These are phyloP conservation scores for Phytopythium chamaehyphon DNA, from an alignment of 352 stramenopile species.

Conservation along the genomic window DNA sequence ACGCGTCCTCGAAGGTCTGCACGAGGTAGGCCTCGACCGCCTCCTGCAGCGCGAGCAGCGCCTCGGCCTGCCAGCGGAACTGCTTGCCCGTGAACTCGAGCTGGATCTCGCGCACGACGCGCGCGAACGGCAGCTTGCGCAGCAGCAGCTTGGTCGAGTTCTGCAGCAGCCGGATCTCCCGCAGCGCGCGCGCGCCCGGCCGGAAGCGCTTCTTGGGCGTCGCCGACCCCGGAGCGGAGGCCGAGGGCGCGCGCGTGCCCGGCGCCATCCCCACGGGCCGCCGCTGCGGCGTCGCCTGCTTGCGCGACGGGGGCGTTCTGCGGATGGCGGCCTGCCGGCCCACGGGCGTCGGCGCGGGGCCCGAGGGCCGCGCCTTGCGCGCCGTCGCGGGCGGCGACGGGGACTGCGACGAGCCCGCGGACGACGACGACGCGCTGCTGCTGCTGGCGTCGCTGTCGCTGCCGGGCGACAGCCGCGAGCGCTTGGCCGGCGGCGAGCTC, in stretches of 20 bases:
- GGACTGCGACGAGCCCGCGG: conserved; percentile 2
- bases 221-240: conserved; percentile 1
- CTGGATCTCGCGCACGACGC: conserved; percentile 94
- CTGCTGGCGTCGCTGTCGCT: conserved; percentile 32
- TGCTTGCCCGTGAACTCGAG: conserved; percentile 70
- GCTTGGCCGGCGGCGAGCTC: conserved; percentile 7
- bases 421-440: conserved; percentile 21
- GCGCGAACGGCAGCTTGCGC: conserved; percentile 95
- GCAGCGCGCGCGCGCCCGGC: conserved; percentile 80
- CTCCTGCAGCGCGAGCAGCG: conserved; percentile 92
- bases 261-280: conserved; percentile 6
- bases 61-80: conserved; percentile 90
- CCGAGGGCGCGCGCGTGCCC: not conserved
- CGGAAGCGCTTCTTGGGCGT: conserved; percentile 47
- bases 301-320: conserved; percentile 30
- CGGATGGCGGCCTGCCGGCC: conserved; percentile 37
- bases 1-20: conserved; percentile 93
- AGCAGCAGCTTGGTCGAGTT: conserved; percentile 94
- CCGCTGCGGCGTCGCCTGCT: conserved; percentile 18
- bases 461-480: conserved; percentile 11
- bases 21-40: conserved; percentile 94
- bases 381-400: conserved; percentile 23
- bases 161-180: conserved; percentile 97
- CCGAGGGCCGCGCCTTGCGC: conserved; percentile 1
- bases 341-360: conserved; percentile 13